Evolutionary conservation across 768 basidiomycete genomes (phyloP), one percentile per base, ranked within the genome.

Genomic region (Termitomyces sp.): DNA sequence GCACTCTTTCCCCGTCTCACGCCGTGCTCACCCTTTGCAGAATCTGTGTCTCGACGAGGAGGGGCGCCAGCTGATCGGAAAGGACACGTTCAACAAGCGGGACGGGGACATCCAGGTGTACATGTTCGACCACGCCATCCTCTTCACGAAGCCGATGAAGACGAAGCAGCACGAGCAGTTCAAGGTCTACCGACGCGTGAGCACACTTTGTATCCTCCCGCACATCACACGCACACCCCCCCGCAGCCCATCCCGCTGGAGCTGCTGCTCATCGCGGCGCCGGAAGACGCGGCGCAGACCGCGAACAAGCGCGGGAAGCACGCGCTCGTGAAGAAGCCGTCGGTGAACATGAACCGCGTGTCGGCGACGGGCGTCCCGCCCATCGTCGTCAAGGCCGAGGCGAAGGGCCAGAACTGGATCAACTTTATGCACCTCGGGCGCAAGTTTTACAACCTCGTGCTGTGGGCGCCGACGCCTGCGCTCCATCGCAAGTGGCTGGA

Each of bases 401-500:
- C 77, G 55, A 98, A 94, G 70, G 88, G 89, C 45, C 93, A 92
- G 55, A 91, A 90, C 70, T 87, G 90, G 66, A 87, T 99, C 65
- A 97, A 92, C 46, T 95, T 98, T 73, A 83, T 91, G 59, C 92
- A 96, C 70, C 84, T 99, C 28, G 97, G 97, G 13, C 83, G 92
- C 63, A 92, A 94, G 71, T 91, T 86, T 60, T 98, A 98, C 70
- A 86, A 88, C 62, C 81, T 98, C 65, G 89, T 93, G 60, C 76
- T 99, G 12, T 98, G 92, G 92, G 92, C 93, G 45, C 87, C 82
- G 64, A 90, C 94, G 29, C 84, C 86, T 47, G 79, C 92, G 54
- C 83, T 81, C 62, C 88, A 98, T 66, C 86, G 87, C 66, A 98
- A 97, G 72, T 98, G 97, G 97, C 71, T 98, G 50, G 97, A 99